Percentiles rank a stretch among this genome's conserved stretches.
phyloP scores from a whole-genome alignment of 148 eudicot species.

The Cornus controversa region DNA sequence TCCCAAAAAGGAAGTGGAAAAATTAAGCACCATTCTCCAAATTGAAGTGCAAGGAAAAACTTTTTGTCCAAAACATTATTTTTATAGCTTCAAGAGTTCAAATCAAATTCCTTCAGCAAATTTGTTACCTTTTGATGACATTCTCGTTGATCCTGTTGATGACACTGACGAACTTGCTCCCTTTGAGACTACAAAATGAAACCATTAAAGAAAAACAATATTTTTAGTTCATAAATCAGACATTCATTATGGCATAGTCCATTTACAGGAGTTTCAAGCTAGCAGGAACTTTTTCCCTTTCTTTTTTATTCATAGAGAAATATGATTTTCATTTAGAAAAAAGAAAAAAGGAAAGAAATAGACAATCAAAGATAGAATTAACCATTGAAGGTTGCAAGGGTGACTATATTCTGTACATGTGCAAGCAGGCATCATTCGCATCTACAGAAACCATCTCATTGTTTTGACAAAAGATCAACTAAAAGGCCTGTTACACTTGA shows the following conservation, averaged over 20 bases:
- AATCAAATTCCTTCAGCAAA: not conserved
- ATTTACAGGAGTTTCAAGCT: not conserved
- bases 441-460: too few species aligned
- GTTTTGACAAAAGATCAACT: too few species aligned
- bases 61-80: not conserved
- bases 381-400: too few species aligned
- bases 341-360: not conserved
- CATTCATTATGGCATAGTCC: not conserved
- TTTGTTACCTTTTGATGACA: conserved; percentile 67
- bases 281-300: not conserved
- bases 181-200: conserved; percentile 48
- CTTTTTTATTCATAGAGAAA: not conserved
- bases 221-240: not conserved
- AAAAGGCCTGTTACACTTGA: too few species aligned
- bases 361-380: too few species aligned
- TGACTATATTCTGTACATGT: too few species aligned
- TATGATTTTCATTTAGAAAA: not conserved
- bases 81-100: not conserved
- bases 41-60: too few species aligned
- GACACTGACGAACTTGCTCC: conserved; percentile 65
- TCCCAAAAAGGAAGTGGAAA: not conserved
- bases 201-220: conserved; percentile 5
- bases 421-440: too few species aligned
- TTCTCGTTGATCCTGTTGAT: conserved; percentile 72
- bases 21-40: too few species aligned